Conservation (phyloP, 2,329 filamentous ascomycete genomes). For the Sclerotiophoma versabilis region DNA sequence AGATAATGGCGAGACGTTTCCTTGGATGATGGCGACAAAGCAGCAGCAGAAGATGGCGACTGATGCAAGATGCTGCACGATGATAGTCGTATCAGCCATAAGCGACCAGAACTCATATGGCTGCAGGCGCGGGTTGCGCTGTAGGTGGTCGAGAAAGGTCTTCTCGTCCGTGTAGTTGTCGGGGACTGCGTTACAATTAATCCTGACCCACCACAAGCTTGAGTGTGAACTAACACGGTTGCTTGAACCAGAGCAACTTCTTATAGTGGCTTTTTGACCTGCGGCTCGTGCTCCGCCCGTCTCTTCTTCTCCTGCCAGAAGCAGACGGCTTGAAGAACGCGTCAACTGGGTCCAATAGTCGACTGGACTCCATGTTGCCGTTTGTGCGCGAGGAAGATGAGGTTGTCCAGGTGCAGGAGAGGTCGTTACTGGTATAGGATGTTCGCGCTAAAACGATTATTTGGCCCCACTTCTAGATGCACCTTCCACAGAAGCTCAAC, state of each 20-base stretch:
- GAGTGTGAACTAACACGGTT: slow-evolving; percentile 71
- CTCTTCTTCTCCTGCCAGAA: slow-evolving; percentile 53
- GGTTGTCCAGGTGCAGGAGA: not conserved
- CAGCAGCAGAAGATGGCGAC: slow-evolving; percentile 94
- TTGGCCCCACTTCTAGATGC: not conserved
- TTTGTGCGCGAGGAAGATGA: not conserved
- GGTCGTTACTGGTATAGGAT: not conserved
- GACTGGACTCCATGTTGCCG: slow-evolving; percentile 20
- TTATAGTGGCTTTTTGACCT: slow-evolving; percentile 82
- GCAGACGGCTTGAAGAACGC: slow-evolving; percentile 15
- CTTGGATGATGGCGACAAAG: slow-evolving; percentile 88
- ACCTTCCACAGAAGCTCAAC: not conserved
- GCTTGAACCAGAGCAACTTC: slow-evolving; percentile 97
- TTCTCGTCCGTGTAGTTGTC: slow-evolving; percentile 98
- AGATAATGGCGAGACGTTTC: slow-evolving; percentile 86
- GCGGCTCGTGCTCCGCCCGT: slow-evolving; percentile 69
- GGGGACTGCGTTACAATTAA: slow-evolving; percentile 66
- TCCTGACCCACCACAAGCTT: not conserved
- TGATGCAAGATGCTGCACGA: slow-evolving; percentile 95
- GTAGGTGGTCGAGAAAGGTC: slow-evolving; percentile 94
- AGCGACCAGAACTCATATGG: slow-evolving; percentile 99
- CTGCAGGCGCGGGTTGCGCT: slow-evolving; percentile 89
- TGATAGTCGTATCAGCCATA: slow-evolving; percentile 92
- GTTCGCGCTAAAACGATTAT: not conserved
- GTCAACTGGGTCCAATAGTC: slow-evolving; percentile 22